A percentile compares a stretch with the other conserved stretches of the same genome.
phyloP scores from a whole-genome alignment of 1,139 yeast species.

The Saccharomyces pastorianus region DNA sequence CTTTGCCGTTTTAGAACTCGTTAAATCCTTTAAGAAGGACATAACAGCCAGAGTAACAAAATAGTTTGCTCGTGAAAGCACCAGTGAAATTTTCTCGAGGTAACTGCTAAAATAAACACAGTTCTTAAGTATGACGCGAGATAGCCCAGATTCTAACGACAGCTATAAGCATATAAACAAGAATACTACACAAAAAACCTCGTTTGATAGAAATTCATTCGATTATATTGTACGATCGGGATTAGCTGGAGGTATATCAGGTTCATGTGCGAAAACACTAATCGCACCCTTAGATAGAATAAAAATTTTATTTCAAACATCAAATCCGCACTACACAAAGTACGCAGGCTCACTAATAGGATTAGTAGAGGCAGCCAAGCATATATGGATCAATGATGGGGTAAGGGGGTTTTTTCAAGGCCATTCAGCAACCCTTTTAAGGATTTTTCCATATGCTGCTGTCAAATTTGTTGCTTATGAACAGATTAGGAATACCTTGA shows the following conservation, averaged over 20 bases:
- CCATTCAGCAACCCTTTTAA: constrained; percentile 80
- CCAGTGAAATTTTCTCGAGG: background rate
- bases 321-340: constrained; percentile 77
- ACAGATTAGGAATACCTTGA: constrained; percentile 72
- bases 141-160: background rate
- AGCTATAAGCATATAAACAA: background rate
- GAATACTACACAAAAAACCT: background rate
- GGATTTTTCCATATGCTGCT: constrained; percentile 96
- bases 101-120: background rate
- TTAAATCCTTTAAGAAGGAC: background rate
- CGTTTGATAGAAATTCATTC: constrained; percentile 56
- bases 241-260: constrained; percentile 92
- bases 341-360: constrained; percentile 80
- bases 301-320: constrained; percentile 88
- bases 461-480: constrained; percentile 96
- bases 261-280: constrained; percentile 87
- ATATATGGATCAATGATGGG: constrained; percentile 69
- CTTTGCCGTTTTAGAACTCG: background rate
- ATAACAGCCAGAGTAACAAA: background rate
- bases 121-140: background rate
- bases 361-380: constrained; percentile 58
- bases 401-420: constrained; percentile 82
- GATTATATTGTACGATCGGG: constrained; percentile 81
- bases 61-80: background rate
- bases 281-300: constrained; percentile 95